Conservation (phyloP, 2,329 filamentous ascomycete species). For the Colletotrichum cordylinicola region DNA sequence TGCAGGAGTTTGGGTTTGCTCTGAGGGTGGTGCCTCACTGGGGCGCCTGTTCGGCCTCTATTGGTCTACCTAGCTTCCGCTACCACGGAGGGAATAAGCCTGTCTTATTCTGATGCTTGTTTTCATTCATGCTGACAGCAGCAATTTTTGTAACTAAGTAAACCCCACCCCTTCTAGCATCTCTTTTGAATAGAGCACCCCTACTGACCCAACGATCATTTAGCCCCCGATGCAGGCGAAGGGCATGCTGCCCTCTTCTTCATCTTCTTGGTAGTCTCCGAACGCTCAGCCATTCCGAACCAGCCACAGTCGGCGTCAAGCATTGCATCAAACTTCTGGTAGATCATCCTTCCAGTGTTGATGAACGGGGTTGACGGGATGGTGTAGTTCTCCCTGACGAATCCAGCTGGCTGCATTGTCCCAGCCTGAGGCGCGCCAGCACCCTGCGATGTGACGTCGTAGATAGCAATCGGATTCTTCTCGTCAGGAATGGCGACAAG, state of each 20-base stretch:
- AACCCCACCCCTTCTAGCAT: too few species aligned
- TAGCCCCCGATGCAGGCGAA: background rate
- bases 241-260: background rate
- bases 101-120: too few species aligned
- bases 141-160: too few species aligned
- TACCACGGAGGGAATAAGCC: too few species aligned
- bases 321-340: background rate
- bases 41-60: too few species aligned
- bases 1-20: too few species aligned
- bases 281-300: background rate
- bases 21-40: too few species aligned
- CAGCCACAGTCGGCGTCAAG: constrained; percentile 2
- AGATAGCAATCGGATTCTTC: background rate
- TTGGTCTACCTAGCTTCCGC: too few species aligned
- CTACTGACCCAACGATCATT: too few species aligned
- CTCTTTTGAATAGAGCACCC: too few species aligned
- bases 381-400: background rate
- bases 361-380: background rate
- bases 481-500: background rate
- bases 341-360: background rate
- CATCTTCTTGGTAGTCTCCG: background rate
- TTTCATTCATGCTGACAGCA: too few species aligned
- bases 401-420: background rate
- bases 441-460: background rate
- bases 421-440: background rate